These are phyloP conservation scores for Quercus gilva DNA, from an alignment of 306 rosid species.

Conservation along the genomic window DNA sequence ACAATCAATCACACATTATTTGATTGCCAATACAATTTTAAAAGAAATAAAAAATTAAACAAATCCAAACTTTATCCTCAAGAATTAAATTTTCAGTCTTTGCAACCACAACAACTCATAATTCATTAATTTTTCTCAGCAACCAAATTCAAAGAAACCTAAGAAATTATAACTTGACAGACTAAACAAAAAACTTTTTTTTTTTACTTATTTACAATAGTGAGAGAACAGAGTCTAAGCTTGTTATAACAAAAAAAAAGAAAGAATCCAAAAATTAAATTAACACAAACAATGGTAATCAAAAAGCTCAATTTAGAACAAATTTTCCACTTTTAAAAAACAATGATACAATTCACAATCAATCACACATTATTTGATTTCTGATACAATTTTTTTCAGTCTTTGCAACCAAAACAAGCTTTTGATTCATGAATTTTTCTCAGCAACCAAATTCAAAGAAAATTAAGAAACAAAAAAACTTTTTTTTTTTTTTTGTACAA, in stretches of 20 bases:
- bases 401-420: not conserved
- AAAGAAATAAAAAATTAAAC: not conserved
- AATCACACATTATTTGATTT: not conserved
- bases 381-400: not conserved
- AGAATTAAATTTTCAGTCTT: not conserved
- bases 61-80: not conserved
- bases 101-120: not conserved
- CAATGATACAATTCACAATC: not conserved
- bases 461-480: not conserved
- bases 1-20: not conserved
- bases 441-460: not conserved
- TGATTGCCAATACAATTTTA: not conserved
- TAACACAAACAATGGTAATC: too few relatives aligned
- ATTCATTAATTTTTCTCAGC: not conserved
- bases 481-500: not conserved
- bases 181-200: too few relatives aligned
- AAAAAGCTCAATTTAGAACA: not conserved
- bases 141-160: not conserved
- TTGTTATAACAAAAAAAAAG: not conserved
- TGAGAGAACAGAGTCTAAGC: too few relatives aligned
- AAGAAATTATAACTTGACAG: not conserved
- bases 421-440: not conserved
- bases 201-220: too few relatives aligned
- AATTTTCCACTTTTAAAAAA: too few relatives aligned
- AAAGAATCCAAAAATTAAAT: not conserved